Evolutionary conservation across 768 basidiomycete genomes (phyloP), one percentile per base, ranked within the genome.

Genomic region (Tephrocybe sp.): DNA sequence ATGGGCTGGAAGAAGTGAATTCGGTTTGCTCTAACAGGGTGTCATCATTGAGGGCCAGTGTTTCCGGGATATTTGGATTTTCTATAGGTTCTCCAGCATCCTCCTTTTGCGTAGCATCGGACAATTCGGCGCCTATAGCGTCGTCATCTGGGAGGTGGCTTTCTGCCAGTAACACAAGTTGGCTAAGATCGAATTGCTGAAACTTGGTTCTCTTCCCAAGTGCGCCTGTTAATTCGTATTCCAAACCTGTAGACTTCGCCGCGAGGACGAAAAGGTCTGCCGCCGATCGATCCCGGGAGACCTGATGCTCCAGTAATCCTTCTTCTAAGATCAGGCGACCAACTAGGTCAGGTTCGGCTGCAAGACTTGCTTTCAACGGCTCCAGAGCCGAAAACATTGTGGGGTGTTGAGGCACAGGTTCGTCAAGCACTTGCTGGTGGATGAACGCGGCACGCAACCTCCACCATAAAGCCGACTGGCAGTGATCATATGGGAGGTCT

Each of bases 181-280:
- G 97, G 48, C 87, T 89, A 50, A 90, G 73, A 28, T 93, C 88
- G 46, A 72, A 80, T 55, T 88, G 76, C 68, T 99, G 97, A 68
- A 90, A 99, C 67, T 93, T 96, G 10, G 97, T 99, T 54, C 92
- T 81, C 69, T 88, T 93, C 34, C 97, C 97, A 46, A 95, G 75
- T 9, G 93, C 91, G 7, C 97, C 97, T 0, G 92, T 95, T 46
- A 98, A 75, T 68, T 93, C 90, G 65, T 92, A 98, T 67, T 88
- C 81, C 57, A 99, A 67, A 3, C 85, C 87, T 14, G 86, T 89
- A 28, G 84, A 80, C 43, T 78, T 77, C 0, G 92, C 89, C 0
- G 95, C 93, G 14, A 75, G 74, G 32, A 93, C 75, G 60, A 98
- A 98, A 48, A 74, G 73, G 38, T 86, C 85, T 10, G 85, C 83